Base-by-base conservation (phyloP, 495 filamentous ascomycete species). In the Coniosporium apollinis region DNA sequence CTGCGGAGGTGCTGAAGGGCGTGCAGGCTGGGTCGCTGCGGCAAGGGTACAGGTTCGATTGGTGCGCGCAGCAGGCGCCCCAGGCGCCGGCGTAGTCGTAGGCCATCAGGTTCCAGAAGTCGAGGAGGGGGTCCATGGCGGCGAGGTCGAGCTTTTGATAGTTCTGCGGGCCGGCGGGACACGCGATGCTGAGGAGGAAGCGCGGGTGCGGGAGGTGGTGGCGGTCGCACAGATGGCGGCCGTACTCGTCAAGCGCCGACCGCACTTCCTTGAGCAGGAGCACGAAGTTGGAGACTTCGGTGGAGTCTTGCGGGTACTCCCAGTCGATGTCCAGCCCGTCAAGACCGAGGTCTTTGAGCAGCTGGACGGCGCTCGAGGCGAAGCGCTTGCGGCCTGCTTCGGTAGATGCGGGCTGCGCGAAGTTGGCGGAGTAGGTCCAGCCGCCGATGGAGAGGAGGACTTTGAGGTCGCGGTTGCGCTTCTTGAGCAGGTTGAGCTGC, bases 381-480 rank as follows among this genome's bases (percentile, higher is more conserved):
- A 93, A 91, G 1, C 37, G 66, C n/a, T 59, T 56, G 24, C 70
- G 66, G 16, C 70, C 80, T n/a, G 59, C 50, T 0, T 62, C 59
- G 0, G 72, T 79, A 1, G 71, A 75, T 3, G 79, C 71, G 0
- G 85, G 81, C 25, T 64, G 65, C 14, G 70, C 65, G 52, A 99
- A 94, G 57, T 94, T 91, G 50, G 70, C 56, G 34, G 79, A 82
- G 55, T 94, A 96, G 0, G 86, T 93, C 89, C 91, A 96, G 19
- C 89, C 89, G 40, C 89, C 89, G 43, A 99, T 89, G 30, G 82
- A 91, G 9, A 99, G 72, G 7, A 96, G 66, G 4, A 92, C 67
- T 58, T 96, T 94, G 30, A 97, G 61, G 51, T 91, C 76, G 36
- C 89, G 74, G 57, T 96, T 76, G 39, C 70, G 62, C 50, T 79